Evolutionary conservation across 208 protist genomes (phyloP).

Genomic region (Porcisia deanei): DNA sequence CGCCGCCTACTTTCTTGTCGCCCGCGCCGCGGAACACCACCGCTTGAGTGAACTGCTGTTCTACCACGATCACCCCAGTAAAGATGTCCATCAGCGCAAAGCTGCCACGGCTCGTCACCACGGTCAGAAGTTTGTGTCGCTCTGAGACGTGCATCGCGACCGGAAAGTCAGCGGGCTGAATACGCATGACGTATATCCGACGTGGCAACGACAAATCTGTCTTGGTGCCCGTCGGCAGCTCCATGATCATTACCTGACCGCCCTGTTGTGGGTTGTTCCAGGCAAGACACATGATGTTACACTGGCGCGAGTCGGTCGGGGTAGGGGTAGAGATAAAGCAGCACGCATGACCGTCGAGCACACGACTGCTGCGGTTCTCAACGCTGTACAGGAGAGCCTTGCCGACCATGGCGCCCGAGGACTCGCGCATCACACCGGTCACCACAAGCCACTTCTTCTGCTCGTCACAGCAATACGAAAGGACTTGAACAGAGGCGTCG

Average conservation of each 20-base stretch:
- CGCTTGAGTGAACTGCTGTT: slow-evolving; percentile 95
- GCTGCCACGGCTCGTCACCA: slow-evolving; percentile 97
- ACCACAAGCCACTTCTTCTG: slow-evolving; percentile 97
- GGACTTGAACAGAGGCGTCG: slow-evolving; percentile 93
- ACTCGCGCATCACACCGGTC: slow-evolving; percentile 90
- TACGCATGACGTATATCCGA: slow-evolving; percentile 53
- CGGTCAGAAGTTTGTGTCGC: slow-evolving; percentile 97
- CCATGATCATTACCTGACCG: slow-evolving; percentile 91
- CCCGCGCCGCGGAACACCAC: slow-evolving; percentile 96
- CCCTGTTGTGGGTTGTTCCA: slow-evolving; percentile 84
- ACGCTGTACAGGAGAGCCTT: slow-evolving; percentile 97
- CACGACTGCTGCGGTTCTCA: slow-evolving; percentile 94
- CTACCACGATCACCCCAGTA: slow-evolving; percentile 93
- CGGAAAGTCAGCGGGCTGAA: slow-evolving; percentile 97
- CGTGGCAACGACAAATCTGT: slow-evolving; percentile 72
- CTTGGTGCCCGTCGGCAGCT: slow-evolving; percentile 83
- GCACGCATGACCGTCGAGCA: slow-evolving; percentile 97
- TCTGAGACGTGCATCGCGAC: slow-evolving; percentile 95
- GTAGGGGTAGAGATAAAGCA: slow-evolving; percentile 91
- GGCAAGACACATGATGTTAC: slow-evolving; percentile 96
- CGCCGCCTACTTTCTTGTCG: slow-evolving; percentile 87
- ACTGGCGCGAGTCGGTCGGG: slow-evolving; percentile 70
- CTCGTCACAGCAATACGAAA: slow-evolving; percentile 96
- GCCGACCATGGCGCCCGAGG: slow-evolving; percentile 89
- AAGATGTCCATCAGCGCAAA: slow-evolving; percentile 96